Evolutionary conservation across 768 basidiomycete species (phyloP), one percentile per base, ranked within the genome.

Genomic region (Collybiopsis luxurians): DNA sequence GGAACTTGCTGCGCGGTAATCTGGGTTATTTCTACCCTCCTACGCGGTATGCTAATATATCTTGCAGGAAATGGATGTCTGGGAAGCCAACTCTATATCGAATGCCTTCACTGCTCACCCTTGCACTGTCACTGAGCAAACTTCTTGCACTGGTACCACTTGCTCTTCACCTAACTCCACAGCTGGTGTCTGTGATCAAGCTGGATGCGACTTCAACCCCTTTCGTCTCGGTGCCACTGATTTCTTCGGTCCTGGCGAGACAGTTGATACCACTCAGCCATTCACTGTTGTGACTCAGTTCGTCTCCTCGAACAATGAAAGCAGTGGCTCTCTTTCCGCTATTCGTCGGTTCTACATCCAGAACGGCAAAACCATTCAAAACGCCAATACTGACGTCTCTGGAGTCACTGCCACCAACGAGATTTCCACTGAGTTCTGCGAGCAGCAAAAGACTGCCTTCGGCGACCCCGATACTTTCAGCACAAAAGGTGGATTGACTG

Each of bases 191-290:
- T 78, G 76, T 66, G 76, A 78, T 63, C 63, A 65, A 50, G 74
- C 72, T 60, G 76, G 76, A 50, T 78, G 76, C 67, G 77, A 77
- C 61, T 77, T 75, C 74, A 78, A 77, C 74, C 74, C 77, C 12
- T 78, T 64, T 67, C 75, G 77, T 61, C 69, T 75, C 71, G 77
- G 77, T 44, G 64, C 74, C 69, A 60, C 60, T 13, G 47, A 61
- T 39, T 78, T 76, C 73, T 70, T 69, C 61, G 76, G 76, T 26
- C 60, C 64, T 7, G 70, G 70, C 46, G 55, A 58, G 62, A 75
- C 70, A 53, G 68, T 77, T 64, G 71, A 77, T 67, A 78, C 75
- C 61, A 67, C 48, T 60, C 51, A 62, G 47, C 67, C 65, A 56
- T 69, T 78, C 69, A 78, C 76, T 50, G 74, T 77, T 57, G 75